Evolutionary conservation across 768 basidiomycete genomes (phyloP).

Genomic region (Tylopilus balloui): DNA sequence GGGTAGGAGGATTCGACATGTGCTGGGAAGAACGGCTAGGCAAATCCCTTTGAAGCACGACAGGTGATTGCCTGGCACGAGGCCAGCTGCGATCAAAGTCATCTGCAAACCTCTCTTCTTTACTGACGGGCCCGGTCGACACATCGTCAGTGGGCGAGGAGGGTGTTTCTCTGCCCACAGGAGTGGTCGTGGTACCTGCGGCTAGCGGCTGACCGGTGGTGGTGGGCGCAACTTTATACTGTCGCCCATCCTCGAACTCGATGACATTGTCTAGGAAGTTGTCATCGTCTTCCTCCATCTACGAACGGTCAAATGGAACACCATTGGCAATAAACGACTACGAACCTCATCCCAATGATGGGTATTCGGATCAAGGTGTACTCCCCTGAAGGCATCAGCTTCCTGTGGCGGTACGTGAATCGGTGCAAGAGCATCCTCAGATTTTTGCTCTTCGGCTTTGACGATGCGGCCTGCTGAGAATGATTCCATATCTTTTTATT

Average conservation of each 20-base stretch:
- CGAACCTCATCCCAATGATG: constrained; percentile 98
- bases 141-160: constrained; percentile 20
- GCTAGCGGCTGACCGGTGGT: constrained; percentile 30
- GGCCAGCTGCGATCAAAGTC: constrained; percentile 98
- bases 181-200: constrained; percentile 11
- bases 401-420: constrained; percentile 69
- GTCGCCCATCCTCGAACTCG: constrained; percentile 93
- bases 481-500: constrained; percentile 9
- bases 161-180: constrained; percentile 13
- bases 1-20: constrained; percentile 33
- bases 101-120: constrained; percentile 86
- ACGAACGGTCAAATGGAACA: constrained; percentile 7
- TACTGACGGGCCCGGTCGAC: constrained; percentile 50
- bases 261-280: constrained; percentile 86
- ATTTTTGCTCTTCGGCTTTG: constrained; percentile 38
- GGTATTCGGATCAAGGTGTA: constrained; percentile 88
- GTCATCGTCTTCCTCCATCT: constrained; percentile 93
- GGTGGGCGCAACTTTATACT: constrained; percentile 73
- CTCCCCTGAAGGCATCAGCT: constrained; percentile 90
- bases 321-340: constrained; percentile 12
- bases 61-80: constrained; percentile 53
- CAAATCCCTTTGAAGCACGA: constrained; percentile 40
- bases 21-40: constrained; percentile 28
- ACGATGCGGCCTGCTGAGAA: constrained; percentile 19
- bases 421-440: constrained; percentile 47